Evolutionary conservation across 768 basidiomycete genomes (phyloP), one percentile per base, ranked within the genome.

Genomic region (Termitomyces sp.): DNA sequence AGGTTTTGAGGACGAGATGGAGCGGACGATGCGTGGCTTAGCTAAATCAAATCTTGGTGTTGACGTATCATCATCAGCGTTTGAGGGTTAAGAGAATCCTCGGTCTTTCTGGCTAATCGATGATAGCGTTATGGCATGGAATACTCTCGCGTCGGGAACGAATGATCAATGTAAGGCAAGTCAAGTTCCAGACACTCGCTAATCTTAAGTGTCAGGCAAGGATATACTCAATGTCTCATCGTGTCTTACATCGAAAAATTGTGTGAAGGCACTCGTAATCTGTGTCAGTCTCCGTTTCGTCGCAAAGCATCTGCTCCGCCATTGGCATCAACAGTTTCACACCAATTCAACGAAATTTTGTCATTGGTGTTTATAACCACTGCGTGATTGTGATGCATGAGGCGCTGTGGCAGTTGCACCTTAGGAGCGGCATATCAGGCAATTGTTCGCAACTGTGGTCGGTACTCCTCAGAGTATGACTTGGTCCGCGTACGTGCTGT

Each of bases 1-100:
- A 62, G 85, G 81, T 20, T 92, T 94, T 64, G 93, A 96, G 69
- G 90, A 92, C 59, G 84, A 90, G 68, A 68, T 96, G 53, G 91
- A 96, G 78, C 75, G 76, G 61, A 81, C 83, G 29, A 84, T 93
- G 77, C 74, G 84, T 46, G 81, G 77, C 10, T 82, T 93, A 70
- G 91, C 92, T n/a, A 87, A 83, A 67, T 83, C 81, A 47, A 87
- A 84, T 59, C 78, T 94, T 55, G 93, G 93, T 2, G 77, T 94
- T 43, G 90, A 94, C 51, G 79, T 92, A 16, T 77, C 76, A 2
- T 74, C 80, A 9, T 74, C 69, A 24, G 80, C 75, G 3, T 92
- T 90, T 68, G 69, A 73, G 4, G 84, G 81, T 24, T 79, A 65
- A 66, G 6, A 16, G 16, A 10, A n/a, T 26, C 24, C 24, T 51